Percentiles rank a stretch among this genome's conserved stretches.
Conservation (phyloP, 148 eudicot species). For the Talinum fruticosum region DNA sequence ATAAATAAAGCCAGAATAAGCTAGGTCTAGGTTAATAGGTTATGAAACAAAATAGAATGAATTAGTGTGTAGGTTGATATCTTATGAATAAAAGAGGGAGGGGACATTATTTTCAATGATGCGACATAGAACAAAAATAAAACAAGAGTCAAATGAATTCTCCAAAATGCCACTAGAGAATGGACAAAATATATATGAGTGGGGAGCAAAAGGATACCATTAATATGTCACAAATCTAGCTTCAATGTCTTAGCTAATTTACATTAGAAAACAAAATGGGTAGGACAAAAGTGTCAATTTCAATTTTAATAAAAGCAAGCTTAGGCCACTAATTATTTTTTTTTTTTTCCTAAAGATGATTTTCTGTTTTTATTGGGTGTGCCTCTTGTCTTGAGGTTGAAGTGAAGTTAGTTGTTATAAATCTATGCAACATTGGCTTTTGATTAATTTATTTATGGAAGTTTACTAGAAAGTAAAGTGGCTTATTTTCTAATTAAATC, state of each 20-base stretch:
- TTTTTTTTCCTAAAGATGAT: background rate
- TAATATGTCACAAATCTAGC: background rate
- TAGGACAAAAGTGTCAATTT: background rate
- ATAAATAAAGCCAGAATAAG: too few species aligned
- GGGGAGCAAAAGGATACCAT: background rate
- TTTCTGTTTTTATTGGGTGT: background rate
- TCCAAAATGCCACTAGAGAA: background rate
- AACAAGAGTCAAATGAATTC: background rate
- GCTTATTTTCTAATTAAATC: background rate
- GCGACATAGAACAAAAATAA: background rate
- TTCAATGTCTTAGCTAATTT: background rate
- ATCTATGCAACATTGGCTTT: background rate
- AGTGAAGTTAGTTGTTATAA: background rate
- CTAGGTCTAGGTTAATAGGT: too few species aligned
- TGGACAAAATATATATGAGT: background rate
- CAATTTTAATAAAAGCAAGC: background rate
- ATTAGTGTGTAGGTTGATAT: too few species aligned
- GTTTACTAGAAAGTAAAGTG: background rate
- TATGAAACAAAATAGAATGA: too few species aligned
- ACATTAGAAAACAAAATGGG: background rate
- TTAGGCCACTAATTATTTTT: background rate
- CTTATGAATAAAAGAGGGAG: too few species aligned
- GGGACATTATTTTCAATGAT: background rate
- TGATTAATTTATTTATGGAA: background rate
- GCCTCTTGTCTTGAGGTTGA: background rate